Conservation (phyloP, 2,329 filamentous ascomycete species). For the Sordariomycetes sp. region DNA sequence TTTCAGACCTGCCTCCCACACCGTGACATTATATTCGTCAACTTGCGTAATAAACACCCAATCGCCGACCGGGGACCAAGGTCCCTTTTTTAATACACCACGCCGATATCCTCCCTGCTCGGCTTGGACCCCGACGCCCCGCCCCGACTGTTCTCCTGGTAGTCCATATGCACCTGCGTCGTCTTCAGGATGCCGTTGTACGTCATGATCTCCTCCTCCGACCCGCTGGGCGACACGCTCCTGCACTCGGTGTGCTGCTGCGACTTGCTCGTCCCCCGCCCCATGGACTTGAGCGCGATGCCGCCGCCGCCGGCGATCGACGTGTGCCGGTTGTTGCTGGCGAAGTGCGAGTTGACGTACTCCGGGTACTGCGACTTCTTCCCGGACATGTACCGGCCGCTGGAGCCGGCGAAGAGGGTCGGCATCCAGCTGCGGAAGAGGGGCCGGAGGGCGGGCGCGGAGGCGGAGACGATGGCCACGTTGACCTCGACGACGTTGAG, state of each 20-base stretch:
- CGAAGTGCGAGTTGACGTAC: conserved; percentile 1
- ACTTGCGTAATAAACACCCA: neutral
- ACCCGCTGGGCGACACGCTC: conserved; percentile 19
- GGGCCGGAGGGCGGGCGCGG: conserved; percentile 21
- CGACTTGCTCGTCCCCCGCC: conserved; percentile 9
- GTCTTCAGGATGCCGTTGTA: conserved; percentile 27
- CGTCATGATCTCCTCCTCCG: conserved; percentile 28
- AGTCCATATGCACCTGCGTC: conserved; percentile 16
- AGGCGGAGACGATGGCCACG: conserved; percentile 22
- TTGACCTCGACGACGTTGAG: conserved; percentile 24
- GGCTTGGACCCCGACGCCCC: neutral
- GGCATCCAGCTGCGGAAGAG: conserved; percentile 20
- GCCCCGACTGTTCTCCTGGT: conserved; percentile 7
- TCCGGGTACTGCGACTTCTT: conserved; percentile 10
- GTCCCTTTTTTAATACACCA: neutral
- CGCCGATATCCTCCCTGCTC: neutral
- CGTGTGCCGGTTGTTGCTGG: neutral
- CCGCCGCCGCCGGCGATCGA: neutral
- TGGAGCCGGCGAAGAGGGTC: conserved; percentile 14
- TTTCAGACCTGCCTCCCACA: too few relatives aligned
- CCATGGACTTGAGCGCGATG: conserved; percentile 12
- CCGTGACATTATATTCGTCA: neutral
- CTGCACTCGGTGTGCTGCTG: conserved; percentile 22
- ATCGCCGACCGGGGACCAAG: neutral
- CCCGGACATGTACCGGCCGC: conserved; percentile 8